Evolutionary conservation across 108 stramenopile genomes (phyloP).

Genomic region (Bacterosira constricta): DNA sequence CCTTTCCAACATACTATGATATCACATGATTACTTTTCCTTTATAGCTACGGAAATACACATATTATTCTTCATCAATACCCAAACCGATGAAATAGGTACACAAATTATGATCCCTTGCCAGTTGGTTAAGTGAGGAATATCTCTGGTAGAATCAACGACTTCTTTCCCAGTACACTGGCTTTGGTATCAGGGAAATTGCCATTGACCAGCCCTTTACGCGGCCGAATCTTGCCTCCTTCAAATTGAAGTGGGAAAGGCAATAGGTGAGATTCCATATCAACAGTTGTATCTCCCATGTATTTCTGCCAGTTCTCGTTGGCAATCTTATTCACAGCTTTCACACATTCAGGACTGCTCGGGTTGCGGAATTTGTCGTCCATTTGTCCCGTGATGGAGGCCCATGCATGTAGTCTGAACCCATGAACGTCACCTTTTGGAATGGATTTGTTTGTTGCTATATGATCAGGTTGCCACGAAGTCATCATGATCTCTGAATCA

Average conservation of each 20-base stretch:
- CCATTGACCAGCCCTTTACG: slow-evolving; percentile 37
- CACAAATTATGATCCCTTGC: neutral
- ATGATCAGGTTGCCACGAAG: slow-evolving; percentile 52
- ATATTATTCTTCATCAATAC: neutral
- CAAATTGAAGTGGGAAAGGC: slow-evolving; percentile 42
- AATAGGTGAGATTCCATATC: slow-evolving; percentile 49
- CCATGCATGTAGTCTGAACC: slow-evolving; percentile 48
- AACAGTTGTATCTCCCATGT: slow-evolving; percentile 32
- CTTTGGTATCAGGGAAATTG: slow-evolving; percentile 45
- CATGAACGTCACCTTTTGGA: slow-evolving; percentile 51
- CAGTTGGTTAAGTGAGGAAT: slow-evolving; percentile 27
- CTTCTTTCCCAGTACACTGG: slow-evolving; percentile 43
- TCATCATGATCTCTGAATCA: slow-evolving; percentile 67
- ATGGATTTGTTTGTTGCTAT: slow-evolving; percentile 38
- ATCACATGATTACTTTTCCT: too few relatives aligned
- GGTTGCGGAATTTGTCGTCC: slow-evolving; percentile 51
- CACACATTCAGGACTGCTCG: slow-evolving; percentile 48
- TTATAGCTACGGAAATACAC: too few relatives aligned
- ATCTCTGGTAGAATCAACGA: slow-evolving; percentile 43
- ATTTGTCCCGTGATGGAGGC: slow-evolving; percentile 46
- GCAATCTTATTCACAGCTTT: slow-evolving; percentile 46
- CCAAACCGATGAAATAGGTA: neutral
- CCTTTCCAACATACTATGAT: too few relatives aligned
- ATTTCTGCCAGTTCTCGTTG: slow-evolving; percentile 43
- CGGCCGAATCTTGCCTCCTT: slow-evolving; percentile 29